phyloP scores from a whole-genome alignment of 2,329 filamentous ascomycete species.

The Fusarium redolens region DNA sequence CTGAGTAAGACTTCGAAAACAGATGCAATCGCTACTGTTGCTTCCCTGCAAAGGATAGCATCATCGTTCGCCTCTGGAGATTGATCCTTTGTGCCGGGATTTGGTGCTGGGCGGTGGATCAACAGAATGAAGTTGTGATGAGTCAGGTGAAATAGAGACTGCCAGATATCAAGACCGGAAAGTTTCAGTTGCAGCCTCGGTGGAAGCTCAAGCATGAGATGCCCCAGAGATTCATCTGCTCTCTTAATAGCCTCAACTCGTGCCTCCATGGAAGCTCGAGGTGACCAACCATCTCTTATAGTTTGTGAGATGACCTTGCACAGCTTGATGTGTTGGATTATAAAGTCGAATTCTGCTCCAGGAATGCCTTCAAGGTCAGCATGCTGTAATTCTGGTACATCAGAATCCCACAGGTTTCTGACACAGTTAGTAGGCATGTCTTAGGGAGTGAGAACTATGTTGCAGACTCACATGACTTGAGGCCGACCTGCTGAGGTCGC shows the following conservation, averaged over 20 bases:
- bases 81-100: not conserved
- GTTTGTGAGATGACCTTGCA: conserved; percentile 17
- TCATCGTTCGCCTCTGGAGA: not conserved
- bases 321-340: not conserved
- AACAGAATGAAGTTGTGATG: conserved; percentile 11
- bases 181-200: not conserved
- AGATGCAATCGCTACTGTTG: not conserved
- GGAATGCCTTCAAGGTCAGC: not conserved
- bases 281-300: conserved; percentile 2
- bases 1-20: conserved; percentile 2
- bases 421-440: not conserved
- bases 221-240: not conserved
- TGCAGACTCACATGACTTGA: conserved; percentile 1
- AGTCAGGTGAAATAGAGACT: not conserved
- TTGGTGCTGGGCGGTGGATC: conserved; percentile 5
- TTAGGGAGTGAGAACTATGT: accelerated
- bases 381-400: not conserved
- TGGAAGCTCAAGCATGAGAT: not conserved
- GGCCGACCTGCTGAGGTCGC: conserved; percentile 7
- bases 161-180: not conserved
- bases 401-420: conserved; percentile 1
- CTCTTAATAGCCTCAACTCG: not conserved
- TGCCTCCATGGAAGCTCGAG: not conserved
- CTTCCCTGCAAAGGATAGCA: conserved; percentile 6
- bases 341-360: not conserved